A percentile compares a stretch with the other conserved stretches of the same genome.
Conservation (phyloP, 768 basidiomycete genomes). For the Royoungia palumana region DNA sequence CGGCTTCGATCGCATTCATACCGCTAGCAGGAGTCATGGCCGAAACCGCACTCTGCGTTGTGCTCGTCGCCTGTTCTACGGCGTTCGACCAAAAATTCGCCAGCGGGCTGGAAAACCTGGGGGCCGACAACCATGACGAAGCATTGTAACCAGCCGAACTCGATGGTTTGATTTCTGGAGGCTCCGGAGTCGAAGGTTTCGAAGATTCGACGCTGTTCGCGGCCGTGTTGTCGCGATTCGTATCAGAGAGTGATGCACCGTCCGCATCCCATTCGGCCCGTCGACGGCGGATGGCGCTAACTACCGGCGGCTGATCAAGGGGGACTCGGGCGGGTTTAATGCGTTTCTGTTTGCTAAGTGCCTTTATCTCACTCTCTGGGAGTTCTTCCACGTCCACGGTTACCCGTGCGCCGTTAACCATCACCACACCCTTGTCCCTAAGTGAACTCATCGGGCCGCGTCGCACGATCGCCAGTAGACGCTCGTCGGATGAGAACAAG, state of each 20-base stretch:
- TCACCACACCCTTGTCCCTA: slow-evolving; percentile 78
- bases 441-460: slow-evolving; percentile 51
- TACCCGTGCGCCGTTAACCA: slow-evolving; percentile 85
- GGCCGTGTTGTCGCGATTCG: slow-evolving; percentile 15
- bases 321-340: slow-evolving; percentile 84
- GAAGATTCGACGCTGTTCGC: slow-evolving; percentile 17
- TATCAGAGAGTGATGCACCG: slow-evolving; percentile 25
- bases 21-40: slow-evolving; percentile 60
- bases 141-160: slow-evolving; percentile 12
- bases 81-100: slow-evolving; percentile 70
- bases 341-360: slow-evolving; percentile 78
- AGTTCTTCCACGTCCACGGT: slow-evolving; percentile 88
- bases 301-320: slow-evolving; percentile 87
- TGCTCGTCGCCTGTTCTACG: slow-evolving; percentile 67
- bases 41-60: slow-evolving; percentile 75
- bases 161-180: slow-evolving; percentile 11
- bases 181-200: slow-evolving; percentile 21
- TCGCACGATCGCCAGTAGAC: slow-evolving; percentile 69
- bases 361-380: slow-evolving; percentile 81
- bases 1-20: slow-evolving; percentile 35
- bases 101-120: slow-evolving; percentile 67
- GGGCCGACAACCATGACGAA: slow-evolving; percentile 53
- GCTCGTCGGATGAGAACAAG: slow-evolving; percentile 72
- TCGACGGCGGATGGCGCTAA: slow-evolving; percentile 64
- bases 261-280: slow-evolving; percentile 72